Percentiles rank a stretch among this genome's conserved stretches.
phyloP scores from a whole-genome alignment of 2,329 filamentous ascomycete genomes.

The Teratosphaeria zuluensis region DNA sequence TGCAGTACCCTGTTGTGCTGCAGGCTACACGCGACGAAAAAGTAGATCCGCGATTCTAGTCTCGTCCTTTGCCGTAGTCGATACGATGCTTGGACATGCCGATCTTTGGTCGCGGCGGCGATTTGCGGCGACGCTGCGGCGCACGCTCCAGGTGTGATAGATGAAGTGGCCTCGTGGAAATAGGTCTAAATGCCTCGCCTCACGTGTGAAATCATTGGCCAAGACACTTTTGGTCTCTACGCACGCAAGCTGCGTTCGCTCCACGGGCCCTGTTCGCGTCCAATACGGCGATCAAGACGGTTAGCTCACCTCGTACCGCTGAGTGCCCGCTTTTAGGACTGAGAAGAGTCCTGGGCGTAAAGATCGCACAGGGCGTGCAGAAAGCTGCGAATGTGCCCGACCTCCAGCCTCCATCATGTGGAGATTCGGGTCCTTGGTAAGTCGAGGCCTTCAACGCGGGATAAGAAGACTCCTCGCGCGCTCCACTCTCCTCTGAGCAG shows the following conservation, averaged over 20 bases:
- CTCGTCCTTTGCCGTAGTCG: not conserved
- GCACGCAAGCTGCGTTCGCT: not conserved
- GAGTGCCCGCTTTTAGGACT: not conserved
- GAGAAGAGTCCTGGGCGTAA: not conserved
- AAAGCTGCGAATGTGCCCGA: not conserved
- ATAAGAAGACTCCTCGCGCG: constrained; percentile 54
- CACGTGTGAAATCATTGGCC: not conserved
- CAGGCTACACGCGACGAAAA: not conserved
- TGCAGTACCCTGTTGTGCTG: not conserved
- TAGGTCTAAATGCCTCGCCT: not conserved
- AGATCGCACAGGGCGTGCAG: not conserved
- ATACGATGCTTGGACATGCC: not conserved
- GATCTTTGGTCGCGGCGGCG: not conserved
- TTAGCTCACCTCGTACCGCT: not conserved
- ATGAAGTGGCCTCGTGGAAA: not conserved
- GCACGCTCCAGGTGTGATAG: not conserved
- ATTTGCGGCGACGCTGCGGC: not conserved
- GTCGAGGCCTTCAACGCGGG: constrained; percentile 16
- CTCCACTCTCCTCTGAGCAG: constrained; percentile 61
- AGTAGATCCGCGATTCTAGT: not conserved
- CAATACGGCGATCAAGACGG: not conserved
- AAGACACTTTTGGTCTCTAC: not conserved
- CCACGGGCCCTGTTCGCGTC: not conserved
- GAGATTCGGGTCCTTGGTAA: not conserved
- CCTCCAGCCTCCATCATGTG: not conserved